Evolutionary conservation across 1,284 basidiomycete species (phyloP).

Genomic region (Afroboletus lepidellus): DNA sequence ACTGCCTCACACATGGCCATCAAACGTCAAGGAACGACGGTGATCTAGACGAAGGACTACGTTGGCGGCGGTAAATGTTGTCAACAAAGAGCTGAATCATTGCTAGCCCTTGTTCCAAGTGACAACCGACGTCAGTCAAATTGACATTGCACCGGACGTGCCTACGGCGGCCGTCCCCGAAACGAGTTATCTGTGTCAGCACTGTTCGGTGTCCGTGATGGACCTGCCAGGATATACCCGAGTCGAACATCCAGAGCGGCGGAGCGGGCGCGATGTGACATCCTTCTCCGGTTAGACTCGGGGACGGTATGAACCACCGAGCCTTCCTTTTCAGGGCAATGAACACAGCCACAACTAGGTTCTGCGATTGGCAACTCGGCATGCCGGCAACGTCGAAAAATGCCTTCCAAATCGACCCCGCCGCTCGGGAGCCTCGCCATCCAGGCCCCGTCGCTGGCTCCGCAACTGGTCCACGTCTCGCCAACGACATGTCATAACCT

Average conservation of each 20-base stretch:
- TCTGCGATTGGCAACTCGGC: slow-evolving; percentile 28
- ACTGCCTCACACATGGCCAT: slow-evolving; percentile 27
- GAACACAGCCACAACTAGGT: slow-evolving; percentile 20
- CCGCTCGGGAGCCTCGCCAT: slow-evolving; percentile 65
- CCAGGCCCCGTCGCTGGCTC: slow-evolving; percentile 57
- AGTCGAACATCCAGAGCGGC: background rate
- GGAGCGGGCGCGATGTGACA: background rate
- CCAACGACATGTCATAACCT: slow-evolving; percentile 77
- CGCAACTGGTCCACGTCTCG: slow-evolving; percentile 64
- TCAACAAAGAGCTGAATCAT: slow-evolving; percentile 28
- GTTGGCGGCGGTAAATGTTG: slow-evolving; percentile 14
- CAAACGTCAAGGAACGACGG: slow-evolving; percentile 27
- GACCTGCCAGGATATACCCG: background rate
- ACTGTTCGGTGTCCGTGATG: background rate
- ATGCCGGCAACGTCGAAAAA: slow-evolving; percentile 33
- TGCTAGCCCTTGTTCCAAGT: slow-evolving; percentile 11
- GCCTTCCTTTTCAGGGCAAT: slow-evolving; percentile 30
- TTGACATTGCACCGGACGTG: slow-evolving; percentile 8
- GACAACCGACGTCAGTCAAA: slow-evolving; percentile 32
- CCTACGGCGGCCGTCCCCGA: slow-evolving; percentile 13
- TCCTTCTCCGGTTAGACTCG: background rate
- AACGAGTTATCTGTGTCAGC: slow-evolving; percentile 19
- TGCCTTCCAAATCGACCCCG: slow-evolving; percentile 53
- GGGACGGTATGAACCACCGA: slow-evolving; percentile 23
- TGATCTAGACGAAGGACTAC: slow-evolving; percentile 4